These are phyloP conservation scores for Cytospora mali DNA, from an alignment of 2,329 filamentous ascomycete species.

Conservation along the genomic window DNA sequence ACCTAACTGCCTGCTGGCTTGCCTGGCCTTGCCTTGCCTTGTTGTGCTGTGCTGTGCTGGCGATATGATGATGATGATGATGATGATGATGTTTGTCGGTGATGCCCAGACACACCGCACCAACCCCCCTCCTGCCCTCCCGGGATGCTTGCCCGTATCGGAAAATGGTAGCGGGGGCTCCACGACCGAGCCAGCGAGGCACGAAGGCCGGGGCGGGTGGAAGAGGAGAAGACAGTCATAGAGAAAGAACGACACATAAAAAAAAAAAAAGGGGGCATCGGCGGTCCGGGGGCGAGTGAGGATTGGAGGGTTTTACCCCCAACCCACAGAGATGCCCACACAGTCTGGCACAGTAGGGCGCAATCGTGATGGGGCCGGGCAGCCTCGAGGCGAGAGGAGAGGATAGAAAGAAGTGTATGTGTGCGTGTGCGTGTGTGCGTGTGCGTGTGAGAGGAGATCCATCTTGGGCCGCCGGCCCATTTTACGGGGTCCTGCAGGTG, in stretches of 20 bases:
- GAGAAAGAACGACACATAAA: too few relatives aligned
- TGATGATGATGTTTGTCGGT: not conserved
- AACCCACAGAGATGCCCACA: not conserved
- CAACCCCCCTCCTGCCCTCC: not conserved
- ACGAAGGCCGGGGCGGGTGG: not conserved
- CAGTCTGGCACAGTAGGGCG: not conserved
- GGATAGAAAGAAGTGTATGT: too few relatives aligned
- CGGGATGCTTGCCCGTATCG: not conserved
- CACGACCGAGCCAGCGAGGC: not conserved
- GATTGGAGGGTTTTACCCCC: not conserved
- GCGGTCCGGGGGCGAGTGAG: not conserved
- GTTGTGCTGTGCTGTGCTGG: not conserved
- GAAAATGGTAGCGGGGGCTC: not conserved
- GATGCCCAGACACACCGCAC: slow-evolving; percentile 1
- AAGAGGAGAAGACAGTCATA: not conserved
- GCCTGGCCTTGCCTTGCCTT: too few relatives aligned
- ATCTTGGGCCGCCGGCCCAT: slow-evolving; percentile 25
- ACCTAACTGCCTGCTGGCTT: not conserved
- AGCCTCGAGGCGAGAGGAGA: slow-evolving; percentile 1
- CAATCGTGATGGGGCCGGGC: not conserved
- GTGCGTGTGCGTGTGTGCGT: too few relatives aligned
- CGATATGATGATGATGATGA: too few relatives aligned
- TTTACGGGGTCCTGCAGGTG: slow-evolving; percentile 17
- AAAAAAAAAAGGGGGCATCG: not conserved
- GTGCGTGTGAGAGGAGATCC: too few relatives aligned